These are phyloP conservation scores for Alliaria petiolata DNA, from an alignment of 345 rosid genomes.

Conservation along the genomic window DNA sequence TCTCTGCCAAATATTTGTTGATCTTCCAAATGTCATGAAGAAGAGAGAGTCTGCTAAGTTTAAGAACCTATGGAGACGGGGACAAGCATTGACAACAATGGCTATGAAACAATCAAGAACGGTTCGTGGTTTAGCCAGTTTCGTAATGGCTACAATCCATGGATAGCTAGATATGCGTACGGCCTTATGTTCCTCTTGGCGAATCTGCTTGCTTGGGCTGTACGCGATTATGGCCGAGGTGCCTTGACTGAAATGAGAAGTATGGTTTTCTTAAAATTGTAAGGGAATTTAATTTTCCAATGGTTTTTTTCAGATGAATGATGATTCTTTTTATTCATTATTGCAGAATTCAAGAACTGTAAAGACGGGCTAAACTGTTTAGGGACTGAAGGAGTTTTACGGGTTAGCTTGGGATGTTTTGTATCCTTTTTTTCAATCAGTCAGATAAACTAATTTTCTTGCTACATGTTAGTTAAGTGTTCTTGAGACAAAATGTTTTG, in stretches of 20 bases:
- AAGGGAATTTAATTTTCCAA: not conserved
- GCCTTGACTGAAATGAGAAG: constrained; percentile 68
- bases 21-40: constrained; percentile 46
- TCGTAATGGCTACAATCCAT: constrained; percentile 71
- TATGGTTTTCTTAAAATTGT: constrained; percentile 12
- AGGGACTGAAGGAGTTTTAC: constrained; percentile 87
- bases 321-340: constrained; percentile 14
- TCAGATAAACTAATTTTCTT: not conserved
- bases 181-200: constrained; percentile 72
- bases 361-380: constrained; percentile 63
- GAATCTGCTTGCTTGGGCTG: constrained; percentile 79
- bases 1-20: not conserved
- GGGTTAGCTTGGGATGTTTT: constrained; percentile 95
- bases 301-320: not conserved
- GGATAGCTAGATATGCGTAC: constrained; percentile 93
- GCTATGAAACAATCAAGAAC: constrained; percentile 40
- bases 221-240: constrained; percentile 70
- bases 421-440: constrained; percentile 49
- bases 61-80: constrained; percentile 53
- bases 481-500: not conserved
- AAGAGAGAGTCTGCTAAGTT: constrained; percentile 25
- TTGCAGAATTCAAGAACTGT: constrained; percentile 68
- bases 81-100: constrained; percentile 18
- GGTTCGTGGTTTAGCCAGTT: constrained; percentile 79
- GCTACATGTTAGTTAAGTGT: not conserved